Evolutionary conservation across 2,329 filamentous ascomycete genomes (phyloP).

Genomic region (Juglanconis sp.): DNA sequence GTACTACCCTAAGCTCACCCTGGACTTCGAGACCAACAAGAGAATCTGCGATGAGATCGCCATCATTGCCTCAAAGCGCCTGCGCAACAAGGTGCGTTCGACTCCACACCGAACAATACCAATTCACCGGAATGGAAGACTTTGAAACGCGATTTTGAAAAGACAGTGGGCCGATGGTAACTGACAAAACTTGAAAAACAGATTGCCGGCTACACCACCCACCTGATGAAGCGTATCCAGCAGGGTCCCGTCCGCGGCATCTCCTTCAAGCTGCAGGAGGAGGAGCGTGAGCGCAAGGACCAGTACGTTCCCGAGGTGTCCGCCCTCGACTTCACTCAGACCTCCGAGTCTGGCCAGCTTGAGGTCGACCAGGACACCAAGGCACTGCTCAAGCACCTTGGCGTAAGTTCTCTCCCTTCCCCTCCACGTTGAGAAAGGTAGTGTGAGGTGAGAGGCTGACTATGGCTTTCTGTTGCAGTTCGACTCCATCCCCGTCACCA

Average conservation of each 20-base stretch:
- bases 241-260: slow-evolving; percentile 98
- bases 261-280: slow-evolving; percentile 99
- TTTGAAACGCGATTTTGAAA: not conserved
- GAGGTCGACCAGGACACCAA: slow-evolving; percentile 98
- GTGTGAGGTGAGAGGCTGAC: slow-evolving; percentile 1
- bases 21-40: slow-evolving; percentile 99
- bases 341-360: slow-evolving; percentile 86
- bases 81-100: slow-evolving; percentile 86
- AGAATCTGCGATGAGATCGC: slow-evolving; percentile 99
- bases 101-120: not conserved
- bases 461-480: slow-evolving; percentile 57
- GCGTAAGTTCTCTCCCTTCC: slow-evolving; percentile 63
- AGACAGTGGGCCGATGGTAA: not conserved
- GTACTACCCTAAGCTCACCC: slow-evolving; percentile 95
- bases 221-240: slow-evolving; percentile 99
- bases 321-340: slow-evolving; percentile 95
- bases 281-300: slow-evolving; percentile 99
- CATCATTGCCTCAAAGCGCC: slow-evolving; percentile 97
- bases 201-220: slow-evolving; percentile 98
- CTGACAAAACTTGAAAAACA: slow-evolving; percentile 31
- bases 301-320: slow-evolving; percentile 99
- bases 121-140: not conserved
- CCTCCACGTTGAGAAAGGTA: slow-evolving; percentile 26
- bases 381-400: slow-evolving; percentile 97
- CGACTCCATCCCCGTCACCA: slow-evolving; percentile 95